Percentiles rank a stretch among this genome's conserved stretches.
Evolutionary conservation across 768 basidiomycete species (phyloP).

Genomic region (Lactifluus pinguis): DNA sequence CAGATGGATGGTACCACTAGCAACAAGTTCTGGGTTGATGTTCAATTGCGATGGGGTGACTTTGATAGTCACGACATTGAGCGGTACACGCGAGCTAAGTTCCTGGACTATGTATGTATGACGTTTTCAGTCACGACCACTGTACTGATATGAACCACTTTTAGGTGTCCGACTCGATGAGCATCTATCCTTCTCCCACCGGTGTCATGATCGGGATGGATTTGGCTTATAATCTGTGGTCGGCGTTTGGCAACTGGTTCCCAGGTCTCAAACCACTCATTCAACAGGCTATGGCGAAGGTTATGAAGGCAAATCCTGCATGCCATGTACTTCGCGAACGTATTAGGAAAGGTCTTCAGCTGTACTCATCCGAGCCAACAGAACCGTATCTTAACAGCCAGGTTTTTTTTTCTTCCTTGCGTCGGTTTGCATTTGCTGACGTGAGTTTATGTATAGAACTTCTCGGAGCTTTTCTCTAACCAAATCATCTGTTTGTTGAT

Average conservation of each 20-base stretch:
- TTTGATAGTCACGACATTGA: slow-evolving; percentile 99
- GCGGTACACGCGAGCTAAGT: slow-evolving; percentile 96
- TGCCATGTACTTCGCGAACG: slow-evolving; percentile 96
- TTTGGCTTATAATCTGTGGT: slow-evolving; percentile 96
- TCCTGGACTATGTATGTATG: slow-evolving; percentile 82
- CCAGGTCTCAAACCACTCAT: slow-evolving; percentile 97
- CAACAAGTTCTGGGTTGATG: slow-evolving; percentile 98
- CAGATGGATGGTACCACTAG: slow-evolving; percentile 95
- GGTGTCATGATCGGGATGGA: slow-evolving; percentile 99
- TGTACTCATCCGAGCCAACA: slow-evolving; percentile 98
- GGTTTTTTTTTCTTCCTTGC: slow-evolving; percentile 26
- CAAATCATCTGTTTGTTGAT: slow-evolving; percentile 81
- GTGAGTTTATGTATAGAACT: slow-evolving; percentile 41
- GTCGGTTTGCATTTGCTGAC: slow-evolving; percentile 1
- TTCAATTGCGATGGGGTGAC: slow-evolving; percentile 94
- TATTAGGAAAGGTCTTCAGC: slow-evolving; percentile 94
- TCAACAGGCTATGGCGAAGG: slow-evolving; percentile 98
- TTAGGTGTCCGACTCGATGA: slow-evolving; percentile 92
- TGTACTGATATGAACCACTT: not conserved
- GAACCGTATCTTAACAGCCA: slow-evolving; percentile 99
- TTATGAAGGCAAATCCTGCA: slow-evolving; percentile 99
- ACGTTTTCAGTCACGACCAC: not conserved
- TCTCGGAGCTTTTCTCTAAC: slow-evolving; percentile 94
- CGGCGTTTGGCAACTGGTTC: slow-evolving; percentile 99
- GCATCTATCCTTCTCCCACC: slow-evolving; percentile 97